Evolutionary conservation across 495 filamentous ascomycete genomes (phyloP).

Genomic region (Penicillium chermesinum): DNA sequence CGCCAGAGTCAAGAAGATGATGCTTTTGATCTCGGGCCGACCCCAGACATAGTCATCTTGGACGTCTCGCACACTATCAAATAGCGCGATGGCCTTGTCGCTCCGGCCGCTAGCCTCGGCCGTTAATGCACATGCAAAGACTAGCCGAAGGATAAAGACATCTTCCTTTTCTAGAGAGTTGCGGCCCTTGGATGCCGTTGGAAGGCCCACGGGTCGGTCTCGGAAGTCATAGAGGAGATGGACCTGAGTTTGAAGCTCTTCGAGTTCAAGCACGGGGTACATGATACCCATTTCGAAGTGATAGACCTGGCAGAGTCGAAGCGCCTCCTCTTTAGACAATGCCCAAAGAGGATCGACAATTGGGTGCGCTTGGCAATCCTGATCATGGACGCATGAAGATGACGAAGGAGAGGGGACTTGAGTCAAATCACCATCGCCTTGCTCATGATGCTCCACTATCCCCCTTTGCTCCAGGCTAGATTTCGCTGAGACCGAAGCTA

Average conservation of each 20-base stretch:
- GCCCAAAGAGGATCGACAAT: slow-evolving; percentile 68
- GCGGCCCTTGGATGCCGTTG: not conserved
- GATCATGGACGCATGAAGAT: slow-evolving; percentile 46
- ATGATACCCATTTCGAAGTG: slow-evolving; percentile 84
- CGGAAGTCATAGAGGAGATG: slow-evolving; percentile 54
- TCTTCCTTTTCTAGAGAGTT: slow-evolving; percentile 50
- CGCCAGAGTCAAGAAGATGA: slow-evolving; percentile 65
- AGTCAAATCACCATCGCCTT: slow-evolving; percentile 43
- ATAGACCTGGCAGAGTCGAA: slow-evolving; percentile 68
- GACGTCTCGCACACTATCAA: slow-evolving; percentile 60
- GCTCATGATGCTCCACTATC: slow-evolving; percentile 50
- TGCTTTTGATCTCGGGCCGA: slow-evolving; percentile 56
- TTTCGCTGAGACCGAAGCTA: slow-evolving; percentile 74
- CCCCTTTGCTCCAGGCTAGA: slow-evolving; percentile 78
- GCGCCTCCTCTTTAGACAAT: slow-evolving; percentile 66
- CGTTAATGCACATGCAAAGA: slow-evolving; percentile 67
- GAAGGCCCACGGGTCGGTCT: slow-evolving; percentile 27
- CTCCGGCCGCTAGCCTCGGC: slow-evolving; percentile 73
- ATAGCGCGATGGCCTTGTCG: slow-evolving; percentile 63
- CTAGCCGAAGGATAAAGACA: slow-evolving; percentile 66
- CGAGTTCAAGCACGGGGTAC: slow-evolving; percentile 74
- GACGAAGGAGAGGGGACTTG: slow-evolving; percentile 44
- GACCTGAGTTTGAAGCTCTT: slow-evolving; percentile 57
- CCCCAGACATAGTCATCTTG: slow-evolving; percentile 64
- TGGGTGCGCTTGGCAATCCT: slow-evolving; percentile 26